A percentile compares a stretch with the other conserved stretches of the same genome.
phyloP scores from a whole-genome alignment of 768 basidiomycete genomes.

The Mycena albidolilacea region DNA sequence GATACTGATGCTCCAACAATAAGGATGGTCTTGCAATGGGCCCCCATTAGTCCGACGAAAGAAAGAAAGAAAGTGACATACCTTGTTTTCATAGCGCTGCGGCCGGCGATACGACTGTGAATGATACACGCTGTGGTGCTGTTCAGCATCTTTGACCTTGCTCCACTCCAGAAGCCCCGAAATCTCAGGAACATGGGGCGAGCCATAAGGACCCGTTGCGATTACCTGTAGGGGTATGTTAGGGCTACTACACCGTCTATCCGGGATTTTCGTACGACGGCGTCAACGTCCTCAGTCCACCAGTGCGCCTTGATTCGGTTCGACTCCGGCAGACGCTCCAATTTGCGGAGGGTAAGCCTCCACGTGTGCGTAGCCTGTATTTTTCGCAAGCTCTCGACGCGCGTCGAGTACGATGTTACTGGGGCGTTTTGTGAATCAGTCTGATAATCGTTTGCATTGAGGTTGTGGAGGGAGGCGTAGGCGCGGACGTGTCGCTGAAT shows the following conservation, averaged over 20 bases:
- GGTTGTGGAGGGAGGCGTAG: constrained; percentile 49
- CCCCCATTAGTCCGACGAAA: background rate
- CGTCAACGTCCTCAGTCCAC: constrained; percentile 52
- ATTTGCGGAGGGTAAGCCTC: constrained; percentile 41
- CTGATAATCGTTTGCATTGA: constrained; percentile 49
- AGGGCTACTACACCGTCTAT: too few relatives aligned
- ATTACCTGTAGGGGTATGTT: constrained; percentile 28
- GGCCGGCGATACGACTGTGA: constrained; percentile 52
- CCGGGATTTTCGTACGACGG: constrained; percentile 34
- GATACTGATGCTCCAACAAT: constrained; percentile 41
- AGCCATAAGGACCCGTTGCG: constrained; percentile 50
- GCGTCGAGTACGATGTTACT: constrained; percentile 52
- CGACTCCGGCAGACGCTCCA: constrained; percentile 38
- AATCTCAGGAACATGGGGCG: constrained; percentile 51
- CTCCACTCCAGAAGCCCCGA: constrained; percentile 49
- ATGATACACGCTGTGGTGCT: constrained; percentile 44
- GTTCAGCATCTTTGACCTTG: constrained; percentile 36
- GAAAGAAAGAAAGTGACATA: constrained; percentile 23
- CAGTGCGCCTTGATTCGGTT: constrained; percentile 41
- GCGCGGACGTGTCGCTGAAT: constrained; percentile 49
- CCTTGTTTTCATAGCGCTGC: constrained; percentile 49
- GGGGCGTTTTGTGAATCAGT: constrained; percentile 32
- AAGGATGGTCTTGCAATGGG: constrained; percentile 32
- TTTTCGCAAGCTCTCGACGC: constrained; percentile 55
- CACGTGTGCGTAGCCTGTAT: constrained; percentile 36